Base-by-base conservation (phyloP, 1,284 basidiomycete species). In the Gymnopus androsaceus region DNA sequence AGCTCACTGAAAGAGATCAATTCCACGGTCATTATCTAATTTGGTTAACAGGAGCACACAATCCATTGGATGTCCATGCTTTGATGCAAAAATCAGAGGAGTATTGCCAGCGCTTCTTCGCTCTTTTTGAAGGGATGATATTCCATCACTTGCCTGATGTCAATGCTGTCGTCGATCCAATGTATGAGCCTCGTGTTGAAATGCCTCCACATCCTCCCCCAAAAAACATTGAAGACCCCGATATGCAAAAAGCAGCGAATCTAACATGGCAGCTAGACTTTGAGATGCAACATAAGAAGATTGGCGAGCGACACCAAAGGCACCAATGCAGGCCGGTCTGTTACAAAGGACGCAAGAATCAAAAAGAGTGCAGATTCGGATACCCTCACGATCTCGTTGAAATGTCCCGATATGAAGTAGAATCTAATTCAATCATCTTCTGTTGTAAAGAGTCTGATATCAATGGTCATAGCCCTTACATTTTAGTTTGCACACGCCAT, bases 21-120 rank as follows among this genome's bases (percentile, higher is more conserved):
- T 56, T 70, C 9, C 71, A 72, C 40, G 67, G 65, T 30, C 71
- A 72, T 47, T 65, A 71, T 62, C 25, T 72, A 8, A 51, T 72
- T 8, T 72, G 70, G 69, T 25, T 72, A 1, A 61, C 65, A 14
- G 64, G 64, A 17, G 59, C 51, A 8, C 40, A 67, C 2, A 59
- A 65, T 41, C 67, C 69, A 1, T 30, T 61, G 6, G 51, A 61
- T 1, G 50, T 70, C 0, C 58, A 54, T 9, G 48, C 59, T 4
- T 50, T 54, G 2, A 4, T 60, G 1, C 21, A 17, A n/a, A 48
- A 33, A 0, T 56, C 62, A 50, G 34, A 34, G 2, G 46, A 44
- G 1, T 65, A 58, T 53, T 28, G 49, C 4, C 8, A 59, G 1
- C 25, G 45, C 5, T 55, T 59, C 28, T 51, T 55, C 21, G 12